Evolutionary conservation across 23 red algal species (phyloP).

Genomic region (Cyanidiococcus yangmingshanensis): DNA sequence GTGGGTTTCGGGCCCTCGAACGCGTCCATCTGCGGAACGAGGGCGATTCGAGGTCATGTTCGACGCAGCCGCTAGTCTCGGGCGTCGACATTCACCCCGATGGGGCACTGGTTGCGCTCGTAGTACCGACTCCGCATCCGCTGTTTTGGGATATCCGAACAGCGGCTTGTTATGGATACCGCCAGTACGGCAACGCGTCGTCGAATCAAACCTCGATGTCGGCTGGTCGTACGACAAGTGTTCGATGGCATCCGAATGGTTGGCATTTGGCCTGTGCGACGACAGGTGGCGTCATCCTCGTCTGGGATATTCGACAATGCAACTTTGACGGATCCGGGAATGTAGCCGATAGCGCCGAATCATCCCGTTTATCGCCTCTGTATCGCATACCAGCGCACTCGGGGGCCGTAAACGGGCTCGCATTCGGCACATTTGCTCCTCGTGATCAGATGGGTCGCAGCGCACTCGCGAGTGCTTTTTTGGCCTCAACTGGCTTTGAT

Average conservation of each 20-base stretch:
- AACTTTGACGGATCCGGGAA: background rate
- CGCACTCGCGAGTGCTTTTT: background rate
- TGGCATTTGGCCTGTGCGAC: constrained; percentile 12
- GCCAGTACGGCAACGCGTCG: background rate
- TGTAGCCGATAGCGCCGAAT: background rate
- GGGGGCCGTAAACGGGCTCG: background rate
- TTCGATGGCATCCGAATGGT: constrained; percentile 9
- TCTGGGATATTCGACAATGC: constrained; percentile 13
- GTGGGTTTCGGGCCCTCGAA: background rate
- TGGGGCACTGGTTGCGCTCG: background rate
- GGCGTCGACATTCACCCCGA: background rate
- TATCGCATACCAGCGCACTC: constrained; percentile 5
- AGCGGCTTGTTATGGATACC: background rate
- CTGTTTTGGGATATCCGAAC: background rate
- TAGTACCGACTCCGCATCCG: background rate
- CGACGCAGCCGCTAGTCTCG: background rate
- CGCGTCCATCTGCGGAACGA: background rate
- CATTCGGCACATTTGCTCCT: background rate
- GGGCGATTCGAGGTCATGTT: background rate
- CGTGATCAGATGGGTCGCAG: background rate
- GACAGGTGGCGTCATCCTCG: background rate
- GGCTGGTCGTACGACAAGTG: background rate
- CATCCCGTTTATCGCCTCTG: background rate
- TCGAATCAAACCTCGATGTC: background rate
- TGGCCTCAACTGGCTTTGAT: background rate